Conservation (phyloP, 176 grass and related monocot genomes). For the Melocanna baccifera region DNA sequence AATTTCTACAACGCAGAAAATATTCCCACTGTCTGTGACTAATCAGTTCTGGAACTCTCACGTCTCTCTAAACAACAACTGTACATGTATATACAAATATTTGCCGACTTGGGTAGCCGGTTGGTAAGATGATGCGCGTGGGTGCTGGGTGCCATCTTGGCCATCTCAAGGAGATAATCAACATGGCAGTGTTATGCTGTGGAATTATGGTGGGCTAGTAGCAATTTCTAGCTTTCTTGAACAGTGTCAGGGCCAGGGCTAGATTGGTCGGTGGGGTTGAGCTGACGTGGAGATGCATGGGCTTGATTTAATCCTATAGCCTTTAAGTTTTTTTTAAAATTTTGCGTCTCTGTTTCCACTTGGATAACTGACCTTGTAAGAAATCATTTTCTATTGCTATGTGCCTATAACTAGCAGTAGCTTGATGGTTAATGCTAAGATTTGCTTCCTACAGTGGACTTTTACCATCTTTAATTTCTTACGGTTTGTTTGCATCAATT, state of each 20-base stretch:
- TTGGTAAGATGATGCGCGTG: not conserved
- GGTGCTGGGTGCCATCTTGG: not conserved
- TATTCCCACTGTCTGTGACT: not conserved
- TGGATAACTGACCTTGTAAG: not conserved
- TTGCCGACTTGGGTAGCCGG: not conserved
- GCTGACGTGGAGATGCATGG: not conserved
- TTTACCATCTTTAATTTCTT: not conserved
- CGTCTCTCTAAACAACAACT: not conserved
- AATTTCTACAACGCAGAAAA: not conserved
- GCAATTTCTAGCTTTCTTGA: not conserved
- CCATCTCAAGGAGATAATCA: not conserved
- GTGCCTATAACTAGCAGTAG: not conserved
- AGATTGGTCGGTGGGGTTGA: not conserved
- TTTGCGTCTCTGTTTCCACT: not conserved
- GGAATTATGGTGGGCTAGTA: not conserved
- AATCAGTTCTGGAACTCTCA: not conserved
- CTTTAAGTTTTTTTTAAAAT: not conserved
- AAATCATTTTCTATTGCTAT: not conserved
- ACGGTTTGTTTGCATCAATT: not conserved
- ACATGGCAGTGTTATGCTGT: too few relatives aligned
- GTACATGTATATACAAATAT: not conserved
- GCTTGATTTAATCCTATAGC: slow-evolving; percentile 1
- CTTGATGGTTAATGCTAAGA: not conserved
- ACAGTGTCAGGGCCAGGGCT: not conserved
- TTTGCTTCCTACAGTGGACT: not conserved